These are phyloP conservation scores for Kazachstania sp. DNA, from an alignment of 1,139 yeast genomes.

Conservation along the genomic window DNA sequence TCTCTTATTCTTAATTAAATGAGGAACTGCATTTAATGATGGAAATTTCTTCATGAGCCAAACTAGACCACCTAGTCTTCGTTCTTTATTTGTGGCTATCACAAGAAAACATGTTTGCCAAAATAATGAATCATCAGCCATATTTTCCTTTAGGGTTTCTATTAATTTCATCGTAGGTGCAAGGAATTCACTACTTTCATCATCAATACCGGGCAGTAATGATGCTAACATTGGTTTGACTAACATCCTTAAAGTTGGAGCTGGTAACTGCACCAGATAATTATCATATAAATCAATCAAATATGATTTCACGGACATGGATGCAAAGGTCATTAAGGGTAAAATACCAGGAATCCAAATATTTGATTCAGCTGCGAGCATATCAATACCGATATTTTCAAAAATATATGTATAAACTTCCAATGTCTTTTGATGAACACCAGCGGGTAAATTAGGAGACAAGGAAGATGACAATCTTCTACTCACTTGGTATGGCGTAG, in stretches of 20 bases:
- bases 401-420: constrained; percentile 69
- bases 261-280: constrained; percentile 47
- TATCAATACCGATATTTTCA: constrained; percentile 45
- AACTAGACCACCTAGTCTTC: constrained; percentile 71
- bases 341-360: constrained; percentile 87
- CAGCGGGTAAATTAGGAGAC: constrained; percentile 76
- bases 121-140: constrained; percentile 64
- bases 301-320: constrained; percentile 77
- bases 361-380: constrained; percentile 44
- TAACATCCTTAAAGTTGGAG: constrained; percentile 42
- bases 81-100: constrained; percentile 68
- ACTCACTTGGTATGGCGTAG: constrained; percentile 31
- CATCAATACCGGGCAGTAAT: constrained; percentile 82
- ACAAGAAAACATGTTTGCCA: constrained; percentile 80
- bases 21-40: constrained; percentile 34
- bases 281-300: constrained; percentile 53
- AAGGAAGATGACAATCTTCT: constrained; percentile 44
- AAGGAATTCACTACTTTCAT: constrained; percentile 80
- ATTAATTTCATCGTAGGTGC: constrained; percentile 50
- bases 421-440: constrained; percentile 85
- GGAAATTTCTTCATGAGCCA: constrained; percentile 71
- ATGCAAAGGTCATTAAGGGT: constrained; percentile 82
- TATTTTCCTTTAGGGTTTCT: constrained; percentile 48
- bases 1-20: constrained; percentile 19
- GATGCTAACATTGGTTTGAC: constrained; percentile 66